Base-by-base conservation (phyloP, 2,329 filamentous ascomycete species). In the Pyricularia sp. region DNA sequence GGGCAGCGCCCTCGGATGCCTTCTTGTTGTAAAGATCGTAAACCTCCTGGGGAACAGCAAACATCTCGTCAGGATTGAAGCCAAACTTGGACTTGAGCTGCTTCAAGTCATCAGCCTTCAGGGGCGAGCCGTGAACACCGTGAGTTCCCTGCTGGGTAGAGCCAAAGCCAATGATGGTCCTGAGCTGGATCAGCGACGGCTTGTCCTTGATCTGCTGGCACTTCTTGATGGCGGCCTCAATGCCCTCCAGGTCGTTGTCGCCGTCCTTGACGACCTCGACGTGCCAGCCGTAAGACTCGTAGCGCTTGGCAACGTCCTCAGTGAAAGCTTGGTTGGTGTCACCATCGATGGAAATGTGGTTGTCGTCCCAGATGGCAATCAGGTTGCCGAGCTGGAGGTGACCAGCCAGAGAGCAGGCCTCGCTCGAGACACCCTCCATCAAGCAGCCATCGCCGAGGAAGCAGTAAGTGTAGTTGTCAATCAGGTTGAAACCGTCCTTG, bases 401-500 rank as follows among this genome's bases (percentile, higher is more conserved):
- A 78, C 95, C 95, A 75, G 95, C 95, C 75, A 93, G 87, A 71
- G 93, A 97, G 75, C 87, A 92, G 77, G 95, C 94, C 86, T 99
- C 95, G 78, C 88, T 88, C 74, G 95, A 93, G 84, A 99, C 87
- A 86, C 95, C 95, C 86, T 99, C 95, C 94, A 97, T 96, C 83
- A 96, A 88, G 83, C 95, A 99, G 74, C 95, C 95, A 86, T 99
- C 95, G 79, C 95, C 95, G 79, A 99, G 92, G 88, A 98, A 97
- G 82, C 81, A 84, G 84, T 94, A 99, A 79, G 95, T 99, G 88
- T 97, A 89, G 90, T 98, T 97, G 88, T 96, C 91, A 82, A 97
- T 83, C 69, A 99, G 83, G 74, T 93, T 89, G 81, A 91, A 98
- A 73, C 91, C 92, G 73, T 94, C 92, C 88, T 96, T 97, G 90